These are phyloP conservation scores for Apiospora saccharicola DNA, from an alignment of 2,329 filamentous ascomycete genomes.

Conservation along the genomic window DNA sequence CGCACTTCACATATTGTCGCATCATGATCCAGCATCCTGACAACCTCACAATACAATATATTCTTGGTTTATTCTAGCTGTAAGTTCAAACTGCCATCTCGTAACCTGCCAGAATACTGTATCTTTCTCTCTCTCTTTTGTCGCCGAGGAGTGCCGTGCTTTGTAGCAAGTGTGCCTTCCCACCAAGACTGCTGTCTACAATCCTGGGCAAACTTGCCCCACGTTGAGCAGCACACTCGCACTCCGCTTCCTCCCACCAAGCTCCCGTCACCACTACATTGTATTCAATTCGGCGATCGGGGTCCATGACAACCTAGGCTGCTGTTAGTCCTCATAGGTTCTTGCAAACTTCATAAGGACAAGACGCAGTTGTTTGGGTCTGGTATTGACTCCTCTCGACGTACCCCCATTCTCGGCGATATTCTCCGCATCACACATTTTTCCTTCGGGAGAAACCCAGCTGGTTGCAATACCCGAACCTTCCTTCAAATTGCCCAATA, in stretches of 20 bases:
- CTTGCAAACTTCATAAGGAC: not conserved
- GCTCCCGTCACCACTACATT: not conserved
- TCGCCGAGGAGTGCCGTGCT: not conserved
- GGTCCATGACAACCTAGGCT: not conserved
- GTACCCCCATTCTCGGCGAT: not conserved
- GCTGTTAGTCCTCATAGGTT: not conserved
- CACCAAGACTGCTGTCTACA: not conserved
- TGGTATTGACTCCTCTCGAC: not conserved
- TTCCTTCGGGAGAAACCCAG: not conserved
- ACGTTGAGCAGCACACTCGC: slow-evolving; percentile 11
- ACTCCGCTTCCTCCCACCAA: slow-evolving; percentile 8
- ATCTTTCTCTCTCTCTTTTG: not conserved
- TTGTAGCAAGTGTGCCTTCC: slow-evolving; percentile 18
- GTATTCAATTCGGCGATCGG: not conserved
- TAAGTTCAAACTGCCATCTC: slow-evolving; percentile 38
- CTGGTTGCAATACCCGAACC: not conserved
- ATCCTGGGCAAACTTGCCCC: slow-evolving; percentile 5
- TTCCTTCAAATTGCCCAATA: not conserved
- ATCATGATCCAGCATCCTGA: slow-evolving; percentile 28
- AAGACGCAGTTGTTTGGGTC: not conserved
- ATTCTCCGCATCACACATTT: slow-evolving; percentile 18
- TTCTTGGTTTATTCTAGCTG: slow-evolving; percentile 50
- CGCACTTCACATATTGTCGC: slow-evolving; percentile 16
- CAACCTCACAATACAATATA: slow-evolving; percentile 38
- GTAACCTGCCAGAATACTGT: slow-evolving; percentile 26